Percentiles rank a stretch among this genome's conserved stretches.
Conservation (phyloP, 1,139 yeast genomes). For the Trichomonascaceae sp. region DNA sequence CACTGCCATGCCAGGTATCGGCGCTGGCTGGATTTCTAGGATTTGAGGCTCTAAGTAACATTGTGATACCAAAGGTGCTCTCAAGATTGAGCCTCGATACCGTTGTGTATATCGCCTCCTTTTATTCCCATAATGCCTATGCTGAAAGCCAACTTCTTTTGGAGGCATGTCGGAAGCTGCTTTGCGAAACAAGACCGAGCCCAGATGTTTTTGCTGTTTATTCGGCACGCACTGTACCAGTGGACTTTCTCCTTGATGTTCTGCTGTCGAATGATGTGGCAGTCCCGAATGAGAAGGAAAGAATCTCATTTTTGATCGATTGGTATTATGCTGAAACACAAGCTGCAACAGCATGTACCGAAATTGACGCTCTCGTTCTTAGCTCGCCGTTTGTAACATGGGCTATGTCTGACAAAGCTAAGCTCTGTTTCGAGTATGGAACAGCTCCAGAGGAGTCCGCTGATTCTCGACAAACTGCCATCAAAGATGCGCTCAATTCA, state of each 20-base stretch:
- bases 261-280: not conserved
- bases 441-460: too few species aligned
- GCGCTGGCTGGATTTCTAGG: not conserved
- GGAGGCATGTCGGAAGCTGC: not conserved
- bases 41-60: not conserved
- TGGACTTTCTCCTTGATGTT: not conserved
- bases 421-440: too few species aligned
- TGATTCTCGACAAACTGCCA: too few species aligned
- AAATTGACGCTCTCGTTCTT: too few species aligned
- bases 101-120: not conserved
- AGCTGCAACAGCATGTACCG: too few species aligned
- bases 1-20: not conserved
- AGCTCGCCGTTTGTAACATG: too few species aligned
- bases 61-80: not conserved
- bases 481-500: too few species aligned
- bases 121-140: not conserved
- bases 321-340: too few species aligned
- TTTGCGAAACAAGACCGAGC: not conserved
- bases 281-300: not conserved
- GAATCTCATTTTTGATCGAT: not conserved
- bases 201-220: not conserved
- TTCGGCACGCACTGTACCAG: not conserved
- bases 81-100: not conserved
- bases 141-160: not conserved
- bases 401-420: too few species aligned